Base-by-base conservation (phyloP, 805 yeast species). In the Candida arabinofermentans region DNA sequence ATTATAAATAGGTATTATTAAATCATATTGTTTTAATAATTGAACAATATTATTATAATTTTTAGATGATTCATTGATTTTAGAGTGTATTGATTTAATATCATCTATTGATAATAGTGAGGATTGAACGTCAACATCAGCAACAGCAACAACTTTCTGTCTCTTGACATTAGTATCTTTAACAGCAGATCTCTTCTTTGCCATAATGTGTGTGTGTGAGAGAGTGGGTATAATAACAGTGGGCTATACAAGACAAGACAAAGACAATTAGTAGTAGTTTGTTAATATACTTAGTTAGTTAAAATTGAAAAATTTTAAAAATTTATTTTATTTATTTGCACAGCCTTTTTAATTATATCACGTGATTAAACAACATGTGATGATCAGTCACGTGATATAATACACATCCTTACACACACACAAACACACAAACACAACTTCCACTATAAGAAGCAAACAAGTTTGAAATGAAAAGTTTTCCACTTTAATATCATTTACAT, bases 1-100 rank as follows among this genome's bases (percentile, higher is more conserved):
- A 1, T 27, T 24, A 43, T 59, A 59, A 32, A 41, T 50, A 5
- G 17, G 13, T 2, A 44, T 55, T 16, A 62, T 48, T 2, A 44
- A 31, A 5, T 57, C 59, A 26, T 72, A 65, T 39, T 68, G 69
- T 12, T 61, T 61, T n/a, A 79, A 44, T 30, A 84, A 60, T 5
- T 54, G 54, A 2, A 70, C 75, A 7, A 84, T 59, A 44, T 76
- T 72, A 54, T 85, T 85, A 57, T 75, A 78, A 45, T 74, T 44
- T 45, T 72, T 72, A 18, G 78, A 61, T 5, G 81, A 68, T 29
- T 66, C 65, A 3, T 54, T 55, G 21, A 76, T 59, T 29, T 67
- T 66, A 7, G 51, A 40, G 7, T 48, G 51, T 2, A 53, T 44
- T 7, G 29, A 18, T 33, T 55, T 55, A 36, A 66, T 58, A 39